Evolutionary conservation across 2,329 filamentous ascomycete genomes (phyloP).

Genomic region (Aspergillus uvarum): DNA sequence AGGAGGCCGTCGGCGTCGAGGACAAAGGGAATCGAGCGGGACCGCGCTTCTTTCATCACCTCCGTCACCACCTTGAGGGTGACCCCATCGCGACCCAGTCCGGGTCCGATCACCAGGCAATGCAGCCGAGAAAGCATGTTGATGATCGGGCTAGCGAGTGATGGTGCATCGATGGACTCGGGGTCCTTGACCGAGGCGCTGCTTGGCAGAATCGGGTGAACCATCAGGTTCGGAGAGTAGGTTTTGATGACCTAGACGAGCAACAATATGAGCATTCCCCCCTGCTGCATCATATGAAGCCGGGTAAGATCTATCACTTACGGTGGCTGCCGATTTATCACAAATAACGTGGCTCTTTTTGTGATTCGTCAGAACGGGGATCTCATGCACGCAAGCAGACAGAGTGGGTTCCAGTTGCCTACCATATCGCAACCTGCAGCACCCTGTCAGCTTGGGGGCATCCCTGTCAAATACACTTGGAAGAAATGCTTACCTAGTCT

Average conservation of each 20-base stretch:
- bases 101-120: slow-evolving; percentile 88
- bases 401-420: slow-evolving; percentile 24
- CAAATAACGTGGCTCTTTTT: slow-evolving; percentile 79
- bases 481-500: slow-evolving; percentile 60
- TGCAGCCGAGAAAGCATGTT: slow-evolving; percentile 83
- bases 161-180: slow-evolving; percentile 51
- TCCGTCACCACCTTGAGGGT: slow-evolving; percentile 84
- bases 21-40: slow-evolving; percentile 72
- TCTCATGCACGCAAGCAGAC: background rate
- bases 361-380: slow-evolving; percentile 18
- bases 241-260: slow-evolving; percentile 78
- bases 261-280: background rate
- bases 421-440: slow-evolving; percentile 74
- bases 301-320: slow-evolving; percentile 20
- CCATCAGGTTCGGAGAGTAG: slow-evolving; percentile 98
- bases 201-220: slow-evolving; percentile 92
- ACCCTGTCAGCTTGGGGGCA: slow-evolving; percentile 13
- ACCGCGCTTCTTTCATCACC: slow-evolving; percentile 75
- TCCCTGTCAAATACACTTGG: background rate
- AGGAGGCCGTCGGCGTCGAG: slow-evolving; percentile 87
- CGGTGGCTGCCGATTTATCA: slow-evolving; percentile 75
- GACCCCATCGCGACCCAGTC: slow-evolving; percentile 80
- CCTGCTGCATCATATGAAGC: background rate
- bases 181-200: slow-evolving; percentile 53
- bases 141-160: slow-evolving; percentile 69